phyloP scores from a whole-genome alignment of 345 rosid genomes.

The Acer negundo region DNA sequence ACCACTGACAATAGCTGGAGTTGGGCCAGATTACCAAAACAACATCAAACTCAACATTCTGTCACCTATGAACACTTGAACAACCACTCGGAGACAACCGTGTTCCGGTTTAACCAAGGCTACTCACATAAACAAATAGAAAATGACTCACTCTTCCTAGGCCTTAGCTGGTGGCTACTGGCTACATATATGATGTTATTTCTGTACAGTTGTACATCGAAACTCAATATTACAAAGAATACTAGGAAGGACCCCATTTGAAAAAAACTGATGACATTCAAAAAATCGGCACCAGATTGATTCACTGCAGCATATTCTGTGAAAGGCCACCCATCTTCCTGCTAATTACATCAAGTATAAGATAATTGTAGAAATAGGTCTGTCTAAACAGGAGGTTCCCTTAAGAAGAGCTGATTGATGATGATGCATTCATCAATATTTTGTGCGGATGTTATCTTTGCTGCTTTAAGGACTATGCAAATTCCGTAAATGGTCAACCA shows the following conservation, averaged over 20 bases:
- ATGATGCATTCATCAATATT: neutral
- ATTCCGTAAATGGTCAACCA: constrained; percentile 68
- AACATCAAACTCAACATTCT: neutral
- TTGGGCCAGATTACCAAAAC: neutral
- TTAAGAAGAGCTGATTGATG: neutral
- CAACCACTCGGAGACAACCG: too few relatives aligned
- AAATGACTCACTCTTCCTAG: too few relatives aligned
- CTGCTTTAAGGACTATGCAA: constrained; percentile 65
- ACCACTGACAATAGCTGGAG: neutral
- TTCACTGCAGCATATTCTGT: neutral
- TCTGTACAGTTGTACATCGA: constrained; percentile 20
- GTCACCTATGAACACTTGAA: too few relatives aligned
- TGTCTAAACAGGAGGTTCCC: neutral
- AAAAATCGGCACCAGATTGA: constrained; percentile 7
- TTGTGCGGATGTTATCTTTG: too few relatives aligned
- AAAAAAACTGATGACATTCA: neutral
- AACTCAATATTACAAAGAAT: neutral
- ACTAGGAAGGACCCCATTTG: neutral
- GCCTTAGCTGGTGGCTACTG: neutral
- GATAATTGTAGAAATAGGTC: neutral
- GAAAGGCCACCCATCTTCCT: neutral
- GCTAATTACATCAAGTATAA: constrained; percentile 20
- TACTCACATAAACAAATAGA: too few relatives aligned
- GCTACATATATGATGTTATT: neutral
- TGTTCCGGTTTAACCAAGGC: neutral